A percentile compares a stretch with the other conserved stretches of the same genome.
Conservation (phyloP, 345 rosid genomes). For the Boechera retrofracta region DNA sequence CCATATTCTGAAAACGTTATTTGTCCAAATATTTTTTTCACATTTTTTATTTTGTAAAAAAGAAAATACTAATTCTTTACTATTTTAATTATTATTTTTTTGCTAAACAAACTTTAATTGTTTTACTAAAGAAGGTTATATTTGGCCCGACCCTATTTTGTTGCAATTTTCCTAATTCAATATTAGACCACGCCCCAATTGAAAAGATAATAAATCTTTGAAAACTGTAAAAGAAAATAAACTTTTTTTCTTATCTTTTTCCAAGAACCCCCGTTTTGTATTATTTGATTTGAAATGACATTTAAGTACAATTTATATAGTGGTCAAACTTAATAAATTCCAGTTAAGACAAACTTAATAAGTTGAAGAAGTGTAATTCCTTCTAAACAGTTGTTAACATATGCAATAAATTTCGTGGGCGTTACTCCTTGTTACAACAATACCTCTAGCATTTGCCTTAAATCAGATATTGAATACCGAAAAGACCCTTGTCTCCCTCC, state of each 20-base stretch:
- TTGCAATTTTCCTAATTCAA: no score
- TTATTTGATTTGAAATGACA: background rate
- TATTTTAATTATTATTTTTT: background rate
- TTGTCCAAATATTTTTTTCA: background rate
- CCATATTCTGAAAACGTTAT: background rate
- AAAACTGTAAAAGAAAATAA: background rate
- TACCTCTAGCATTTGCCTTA: constrained; percentile 9
- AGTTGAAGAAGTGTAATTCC: constrained; percentile 14
- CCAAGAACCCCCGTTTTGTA: background rate
- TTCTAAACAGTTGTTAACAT: constrained; percentile 1
- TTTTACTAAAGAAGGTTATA: background rate
- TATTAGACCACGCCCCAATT: no score
- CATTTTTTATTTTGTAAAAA: background rate
- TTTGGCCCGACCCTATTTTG: background rate
- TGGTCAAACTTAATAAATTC: constrained; percentile 35
- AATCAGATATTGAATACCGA: constrained; percentile 15
- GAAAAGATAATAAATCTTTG: no score
- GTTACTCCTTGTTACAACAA: constrained; percentile 39
- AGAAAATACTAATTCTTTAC: no score
- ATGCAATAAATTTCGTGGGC: constrained; percentile 9
- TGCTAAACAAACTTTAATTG: background rate
- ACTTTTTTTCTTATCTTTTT: no score
- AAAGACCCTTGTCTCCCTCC: constrained; percentile 5
- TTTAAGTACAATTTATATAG: background rate
- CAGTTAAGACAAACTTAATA: background rate